Base-by-base conservation (phyloP, 495 filamentous ascomycete species). In the Darksidea phi region DNA sequence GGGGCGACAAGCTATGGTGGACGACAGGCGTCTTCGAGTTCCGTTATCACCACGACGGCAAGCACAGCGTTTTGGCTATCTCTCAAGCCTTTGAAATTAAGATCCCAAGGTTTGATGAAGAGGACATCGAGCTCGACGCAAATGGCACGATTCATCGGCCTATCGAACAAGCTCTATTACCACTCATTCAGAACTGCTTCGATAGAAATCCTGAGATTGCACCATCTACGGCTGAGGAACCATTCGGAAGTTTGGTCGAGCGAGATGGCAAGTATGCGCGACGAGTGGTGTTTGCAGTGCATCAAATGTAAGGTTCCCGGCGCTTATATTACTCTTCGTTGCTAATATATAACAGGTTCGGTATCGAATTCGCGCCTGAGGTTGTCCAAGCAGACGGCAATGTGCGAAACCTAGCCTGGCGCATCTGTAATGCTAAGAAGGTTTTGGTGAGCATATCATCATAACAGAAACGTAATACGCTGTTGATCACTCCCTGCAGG, bases 1-100 rank as follows among this genome's bases (percentile, higher is more conserved):
- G 84, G 15, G 92, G 92, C 38, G 91, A 97, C 79, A 97, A 97
- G 77, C 80, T 94, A 13, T 97, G 90, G 84, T 98, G 94, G 94
- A 94, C 86, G 0, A 88, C 92, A 41, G 94, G 94, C 48, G 88
- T 91, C 38, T 97, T 95, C 70, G 94, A 98, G 69, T 92, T 98
- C 76, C 86, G 94, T 10, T 97, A 96, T 75, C 94, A 98, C 78
- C 94, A 98, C 76, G 87, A 89, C 65, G 90, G 90, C 57, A 88
- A 89, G 68, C 90, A 97, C 73, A 89, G 89, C 66, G 93, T 97
- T 70, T 96, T 98, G 95, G 87, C 91, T 18, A 90, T 97, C 64
- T 95, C 91, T 15, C 80, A 88, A 68, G 91, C 94, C 0, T 97
- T 98, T 68, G 94, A 97, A 73, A 88, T 97, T 47, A 84, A 85